Evolutionary conservation across 1,284 basidiomycete species (phyloP), one percentile per base, ranked within the genome.

Genomic region (Heterobasidion irregulare): DNA sequence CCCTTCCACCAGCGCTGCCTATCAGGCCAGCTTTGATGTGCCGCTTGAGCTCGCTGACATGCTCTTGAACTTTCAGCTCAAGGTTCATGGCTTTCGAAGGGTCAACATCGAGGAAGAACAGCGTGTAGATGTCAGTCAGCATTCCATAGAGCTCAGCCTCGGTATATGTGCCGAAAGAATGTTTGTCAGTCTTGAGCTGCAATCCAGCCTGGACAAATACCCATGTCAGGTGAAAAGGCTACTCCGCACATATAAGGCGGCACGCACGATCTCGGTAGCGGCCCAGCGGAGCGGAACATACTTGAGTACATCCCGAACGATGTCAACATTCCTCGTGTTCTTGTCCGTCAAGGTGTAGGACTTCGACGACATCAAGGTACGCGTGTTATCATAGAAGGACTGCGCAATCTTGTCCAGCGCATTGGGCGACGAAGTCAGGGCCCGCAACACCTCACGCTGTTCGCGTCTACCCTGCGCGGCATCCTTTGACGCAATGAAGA

Each of bases 81-180:
- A 82, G 64, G 13, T 76, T 72, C 75, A 84, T 77, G 47, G 80
- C 68, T 59, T 80, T 79, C 2, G 76, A 72, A 2, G 76, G 63
- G 54, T 87, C 85, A 44, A 81, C 70, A 55, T 89, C 80, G n/a
- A 89, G 75, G 79, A 89, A 91, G 57, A 90, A 70, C 64, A 78
- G 86, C 82, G 80, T 69, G 67, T 89, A 89, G 56, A 89, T 84
- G 35, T 86, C 82, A 32, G 77, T 74, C 8, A 92, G 75, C 53
- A 84, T 79, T 18, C 75, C 69, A 62, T 80, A 87, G 36, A 93
- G 68, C 64, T 88, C 76, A 34, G 71, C 61, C 18, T 83, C 75
- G 1, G 84, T 84, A 63, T 83, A 86, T 45, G 74, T 71, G 32
- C 85, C 89, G 32, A 70, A 66, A 8, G 76, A 72, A 33, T 77